These are phyloP conservation scores for Taiwanofungus camphoratus DNA, from an alignment of 1,284 basidiomycete species.

Conservation along the genomic window DNA sequence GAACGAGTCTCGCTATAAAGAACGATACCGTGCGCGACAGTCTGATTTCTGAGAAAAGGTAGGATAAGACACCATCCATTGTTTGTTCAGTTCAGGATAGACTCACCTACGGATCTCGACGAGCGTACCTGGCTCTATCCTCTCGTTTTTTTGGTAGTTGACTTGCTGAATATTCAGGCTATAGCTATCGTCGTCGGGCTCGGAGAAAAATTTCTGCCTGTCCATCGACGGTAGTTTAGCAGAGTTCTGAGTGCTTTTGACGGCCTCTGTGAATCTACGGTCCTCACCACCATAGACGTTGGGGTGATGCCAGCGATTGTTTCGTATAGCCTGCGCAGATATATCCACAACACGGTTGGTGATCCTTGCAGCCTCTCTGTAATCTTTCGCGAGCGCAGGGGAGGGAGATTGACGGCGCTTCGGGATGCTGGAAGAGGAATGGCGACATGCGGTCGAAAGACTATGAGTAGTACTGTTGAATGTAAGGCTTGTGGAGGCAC, in stretches of 20 bases:
- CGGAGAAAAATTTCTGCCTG: conserved; percentile 9
- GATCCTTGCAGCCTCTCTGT: background rate
- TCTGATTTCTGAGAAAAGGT: conserved; percentile 6
- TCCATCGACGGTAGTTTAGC: conserved; percentile 4
- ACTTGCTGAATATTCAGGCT: background rate
- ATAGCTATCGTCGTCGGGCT: background rate
- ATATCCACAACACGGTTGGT: conserved; percentile 2
- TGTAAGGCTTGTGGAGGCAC: conserved; percentile 7
- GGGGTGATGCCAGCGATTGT: conserved; percentile 3
- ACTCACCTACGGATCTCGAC: conserved; percentile 57
- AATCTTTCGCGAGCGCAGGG: background rate
- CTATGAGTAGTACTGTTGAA: background rate
- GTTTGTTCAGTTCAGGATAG: background rate
- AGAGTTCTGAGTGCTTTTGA: conserved; percentile 2
- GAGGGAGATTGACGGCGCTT: background rate
- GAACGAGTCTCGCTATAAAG: conserved; percentile 18
- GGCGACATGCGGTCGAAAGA: conserved; percentile 6
- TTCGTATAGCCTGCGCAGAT: background rate
- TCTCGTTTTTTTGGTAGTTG: background rate
- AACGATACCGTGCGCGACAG: conserved; percentile 9
- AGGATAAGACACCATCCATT: background rate
- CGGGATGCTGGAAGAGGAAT: conserved; percentile 3
- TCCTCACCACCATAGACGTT: conserved; percentile 4
- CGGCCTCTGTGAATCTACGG: background rate
- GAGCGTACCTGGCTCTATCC: conserved; percentile 42